A percentile compares a stretch with the other conserved stretches of the same genome.
phyloP scores from a whole-genome alignment of 108 stramenopile species.

The Fragilaria crotonensis region DNA sequence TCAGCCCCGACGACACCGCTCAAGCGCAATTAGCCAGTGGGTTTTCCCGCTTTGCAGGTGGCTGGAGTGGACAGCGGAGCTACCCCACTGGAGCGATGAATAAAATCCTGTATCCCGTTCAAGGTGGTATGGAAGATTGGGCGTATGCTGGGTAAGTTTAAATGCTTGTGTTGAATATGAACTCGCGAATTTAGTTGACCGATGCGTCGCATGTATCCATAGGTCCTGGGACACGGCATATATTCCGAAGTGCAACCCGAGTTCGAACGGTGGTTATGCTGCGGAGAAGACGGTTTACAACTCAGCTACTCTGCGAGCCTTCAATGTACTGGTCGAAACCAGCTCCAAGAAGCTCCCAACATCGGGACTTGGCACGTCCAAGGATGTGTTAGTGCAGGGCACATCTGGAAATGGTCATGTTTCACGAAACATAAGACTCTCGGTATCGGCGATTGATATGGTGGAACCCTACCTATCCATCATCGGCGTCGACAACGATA shows the following conservation, averaged over 20 bases:
- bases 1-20: constrained; percentile 50
- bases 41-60: constrained; percentile 46
- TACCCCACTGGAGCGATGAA: constrained; percentile 75
- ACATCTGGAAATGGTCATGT: constrained; percentile 63
- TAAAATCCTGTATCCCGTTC: constrained; percentile 58
- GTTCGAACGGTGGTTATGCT: constrained; percentile 51
- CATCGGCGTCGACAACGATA: constrained; percentile 12
- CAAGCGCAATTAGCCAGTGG: constrained; percentile 31
- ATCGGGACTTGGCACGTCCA: constrained; percentile 47
- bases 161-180: too few species aligned
- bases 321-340: constrained; percentile 38
- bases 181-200: too few species aligned
- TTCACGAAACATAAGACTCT: constrained; percentile 67
- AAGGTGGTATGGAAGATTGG: constrained; percentile 81
- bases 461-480: constrained; percentile 77
- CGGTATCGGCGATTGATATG: constrained; percentile 58
- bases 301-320: constrained; percentile 15
- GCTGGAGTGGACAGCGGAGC: constrained; percentile 12
- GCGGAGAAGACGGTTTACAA: constrained; percentile 36
- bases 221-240: neutral
- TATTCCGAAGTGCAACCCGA: constrained; percentile 39
- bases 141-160: constrained; percentile 8
- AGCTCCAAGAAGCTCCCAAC: constrained; percentile 2
- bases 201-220: neutral
- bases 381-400: constrained; percentile 30